A percentile compares a stretch with the other conserved stretches of the same genome.
Conservation (phyloP, 2,329 filamentous ascomycete genomes). For the Aspergillus latus region DNA sequence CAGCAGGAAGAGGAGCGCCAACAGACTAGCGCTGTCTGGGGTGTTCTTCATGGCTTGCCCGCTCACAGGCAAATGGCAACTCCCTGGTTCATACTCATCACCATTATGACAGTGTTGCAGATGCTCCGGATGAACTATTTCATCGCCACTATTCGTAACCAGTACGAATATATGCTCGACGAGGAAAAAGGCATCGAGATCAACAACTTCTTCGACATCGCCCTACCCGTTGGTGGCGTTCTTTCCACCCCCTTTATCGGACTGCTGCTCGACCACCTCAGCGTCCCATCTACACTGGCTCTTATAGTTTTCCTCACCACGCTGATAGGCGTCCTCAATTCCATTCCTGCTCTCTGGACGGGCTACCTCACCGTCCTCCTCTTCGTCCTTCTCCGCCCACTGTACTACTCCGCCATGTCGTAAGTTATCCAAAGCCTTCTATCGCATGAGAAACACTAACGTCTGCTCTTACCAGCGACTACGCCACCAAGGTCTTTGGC, state of each 20-base stretch:
- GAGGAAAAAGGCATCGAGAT: constrained; percentile 65
- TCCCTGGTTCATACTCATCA: constrained; percentile 86
- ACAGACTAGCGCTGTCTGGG: constrained; percentile 75
- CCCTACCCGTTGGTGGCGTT: constrained; percentile 77
- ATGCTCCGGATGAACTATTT: constrained; percentile 91
- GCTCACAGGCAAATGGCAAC: constrained; percentile 71
- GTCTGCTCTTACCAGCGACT: constrained; percentile 57
- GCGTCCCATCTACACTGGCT: constrained; percentile 68
- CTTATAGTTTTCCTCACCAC: constrained; percentile 71
- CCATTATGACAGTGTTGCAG: constrained; percentile 73
- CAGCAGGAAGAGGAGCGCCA: constrained; percentile 66
- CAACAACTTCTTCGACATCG: constrained; percentile 81
- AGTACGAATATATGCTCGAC: constrained; percentile 75
- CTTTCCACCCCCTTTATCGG: constrained; percentile 83
- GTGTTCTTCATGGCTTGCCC: constrained; percentile 71
- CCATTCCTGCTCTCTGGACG: constrained; percentile 65
- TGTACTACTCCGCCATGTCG: constrained; percentile 89
- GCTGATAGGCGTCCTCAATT: constrained; percentile 71
- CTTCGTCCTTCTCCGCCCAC: constrained; percentile 83
- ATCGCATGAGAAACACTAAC: neutral
- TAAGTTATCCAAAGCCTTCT: constrained; percentile 35
- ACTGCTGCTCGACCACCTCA: constrained; percentile 71
- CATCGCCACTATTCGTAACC: constrained; percentile 78
- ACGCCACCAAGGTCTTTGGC: constrained; percentile 86
- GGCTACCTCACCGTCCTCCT: constrained; percentile 72